Conservation (phyloP, 441 rosid genomes). For the Rhodomyrtus psidioides region DNA sequence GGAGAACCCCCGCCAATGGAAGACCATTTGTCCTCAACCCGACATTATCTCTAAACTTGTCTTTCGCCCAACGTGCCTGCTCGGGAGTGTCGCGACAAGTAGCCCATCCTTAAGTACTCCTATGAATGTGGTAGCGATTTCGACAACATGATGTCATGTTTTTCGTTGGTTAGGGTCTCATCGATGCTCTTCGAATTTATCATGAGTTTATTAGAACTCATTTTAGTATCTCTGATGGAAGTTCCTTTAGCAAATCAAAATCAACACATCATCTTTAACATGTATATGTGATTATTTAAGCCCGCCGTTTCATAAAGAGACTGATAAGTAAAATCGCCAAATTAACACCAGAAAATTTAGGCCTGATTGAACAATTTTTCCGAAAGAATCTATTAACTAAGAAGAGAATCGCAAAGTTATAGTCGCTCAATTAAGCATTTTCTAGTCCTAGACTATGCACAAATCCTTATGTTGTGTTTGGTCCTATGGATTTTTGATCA, state of each 20-base stretch:
- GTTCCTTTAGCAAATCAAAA: too few species aligned
- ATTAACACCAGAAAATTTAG: neutral
- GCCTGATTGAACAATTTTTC: neutral
- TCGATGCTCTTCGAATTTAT: neutral
- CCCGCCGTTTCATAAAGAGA: neutral
- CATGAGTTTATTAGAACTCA: neutral
- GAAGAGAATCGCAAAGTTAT: neutral
- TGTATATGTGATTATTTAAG: too few species aligned
- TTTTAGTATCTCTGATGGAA: neutral
- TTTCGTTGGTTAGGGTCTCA: neutral
- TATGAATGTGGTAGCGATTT: neutral
- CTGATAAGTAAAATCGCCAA: neutral
- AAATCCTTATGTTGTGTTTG: neutral
- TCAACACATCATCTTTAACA: neutral
- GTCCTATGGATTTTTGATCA: too few species aligned
- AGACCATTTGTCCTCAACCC: rapidly evolving
- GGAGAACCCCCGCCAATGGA: rapidly evolving
- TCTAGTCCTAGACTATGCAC: neutral
- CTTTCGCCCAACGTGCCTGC: rapidly evolving
- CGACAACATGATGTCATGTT: neutral
- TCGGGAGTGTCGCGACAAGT: neutral
- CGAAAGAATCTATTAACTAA: neutral
- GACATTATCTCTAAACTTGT: neutral
- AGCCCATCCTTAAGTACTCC: neutral
- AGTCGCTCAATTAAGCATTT: neutral